Evolutionary conservation across 441 rosid genomes (phyloP), one percentile per base, ranked within the genome.

Genomic region (Euphorbia celastroides): DNA sequence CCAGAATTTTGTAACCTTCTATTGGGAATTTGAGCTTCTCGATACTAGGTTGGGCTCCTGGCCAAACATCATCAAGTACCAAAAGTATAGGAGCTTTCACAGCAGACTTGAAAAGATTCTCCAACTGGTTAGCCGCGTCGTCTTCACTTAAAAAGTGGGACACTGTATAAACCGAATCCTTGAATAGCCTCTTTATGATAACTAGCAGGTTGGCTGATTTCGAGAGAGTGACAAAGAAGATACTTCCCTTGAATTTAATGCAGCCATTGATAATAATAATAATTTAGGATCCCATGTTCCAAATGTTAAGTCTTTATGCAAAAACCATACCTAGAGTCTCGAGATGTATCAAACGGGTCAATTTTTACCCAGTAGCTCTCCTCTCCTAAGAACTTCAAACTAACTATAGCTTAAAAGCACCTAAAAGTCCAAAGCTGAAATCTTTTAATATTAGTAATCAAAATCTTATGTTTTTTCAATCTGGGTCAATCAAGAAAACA

Each of bases 21-120:
- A 83, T 54, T 1, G 32, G 12, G 41, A 70, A 46, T 17, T 0
- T 61, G 67, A 92, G 77, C 41, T 75, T 78, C 23, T 74, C 77
- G 25, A 84, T 65, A 0, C 83, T 55, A 27, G 64, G 22, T 56
- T 79, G 80, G 1, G 86, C 73, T 61, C 74, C 81, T 0, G 61
- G 17, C 94, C 96, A 92, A 70, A 88, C 89, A 77, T 91, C 96
- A 69, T 91, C 96, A 36, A 91, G 82, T 56, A 89, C 86, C 67
- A 91, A 75, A 75, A 91, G 66, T 34, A 72, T 66, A 60, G 83
- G 77, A n/a, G 27, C 23, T 31, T 22, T 41, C 51, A 28, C 71
- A 6, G 60, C 73, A 55, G 64, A n/a, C 74, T 55, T 74, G 4
- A 89, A 13, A 25, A 83, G 67, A 1, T 52, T 62, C 72, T 79